Evolutionary conservation across 2,329 filamentous ascomycete species (phyloP), one percentile per base, ranked within the genome.

Genomic region (Magnaporthiopsis rhizophila): DNA sequence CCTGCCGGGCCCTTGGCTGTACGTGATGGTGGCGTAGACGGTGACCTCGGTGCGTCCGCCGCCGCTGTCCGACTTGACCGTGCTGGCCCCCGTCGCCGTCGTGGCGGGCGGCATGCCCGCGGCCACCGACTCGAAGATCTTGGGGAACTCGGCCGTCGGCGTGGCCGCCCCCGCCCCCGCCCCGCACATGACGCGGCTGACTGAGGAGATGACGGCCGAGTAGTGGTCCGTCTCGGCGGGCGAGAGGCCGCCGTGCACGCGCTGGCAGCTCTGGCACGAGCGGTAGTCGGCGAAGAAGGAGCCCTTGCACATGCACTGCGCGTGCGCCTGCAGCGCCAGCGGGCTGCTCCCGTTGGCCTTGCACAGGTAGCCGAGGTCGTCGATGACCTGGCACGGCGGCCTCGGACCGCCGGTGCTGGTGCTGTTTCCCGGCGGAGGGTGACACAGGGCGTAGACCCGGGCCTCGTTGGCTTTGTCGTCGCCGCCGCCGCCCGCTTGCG

Each of bases 261-360:
- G 70, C n/a, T 78, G 70, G 67, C 78, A 81, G 32, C 72, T 66
- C 36, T 77, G 74, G 69, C 78, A 80, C 61, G 73, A 75, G 21
- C 70, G 58, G 76, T 77, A 80, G 66, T 79, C 75, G 36, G 66
- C 32, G 69, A 81, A 80, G 72, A 73, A 79, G 63, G 72, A 74
- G 59, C 78, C 75, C 11, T 69, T 69, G 70, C 78, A 81, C 72
- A 79, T 76, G 69, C 28, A 72, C 68, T 72, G 66, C 59, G 71
- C 71, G 66, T 76, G 72, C 18, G 70, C 69, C 50, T 69, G 68
- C 56, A 71, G 64, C 62, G 69, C 68, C 12, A 71, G 62, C 36
- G 69, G 67, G 0, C 64, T 62, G 3, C 72, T 74, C 64, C 73
- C 72, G 65, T 77, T 76, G 61, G 75, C 70, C 3, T 62, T 64